Evolutionary conservation across 768 basidiomycete species (phyloP), one percentile per base, ranked within the genome.

Genomic region (Boletus barrowsii): DNA sequence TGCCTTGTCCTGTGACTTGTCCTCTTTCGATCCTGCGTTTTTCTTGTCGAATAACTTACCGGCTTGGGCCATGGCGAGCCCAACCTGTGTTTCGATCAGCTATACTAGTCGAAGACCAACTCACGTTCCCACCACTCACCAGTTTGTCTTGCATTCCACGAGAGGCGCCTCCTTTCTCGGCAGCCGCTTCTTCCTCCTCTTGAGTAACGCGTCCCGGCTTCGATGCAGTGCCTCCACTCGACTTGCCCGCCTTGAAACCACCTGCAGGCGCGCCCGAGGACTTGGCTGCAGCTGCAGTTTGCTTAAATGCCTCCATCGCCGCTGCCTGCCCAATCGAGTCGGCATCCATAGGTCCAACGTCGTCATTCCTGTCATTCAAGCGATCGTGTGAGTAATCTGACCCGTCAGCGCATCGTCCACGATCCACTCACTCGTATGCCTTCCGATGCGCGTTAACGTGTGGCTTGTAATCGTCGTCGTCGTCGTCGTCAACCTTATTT

Each of bases 31-130:
- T 8, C 65, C 63, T 20, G 48, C 56, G 15, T 63, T 68, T 59
- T 70, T 72, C 64, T 70, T 70, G 29, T 70, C 68, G 22, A 70
- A 70, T 32, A 70, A 9, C 35, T 68, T 70, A 1, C 68, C 66
- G 2, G 68, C 68, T 0, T 72, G 66, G 4, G 70, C 56, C 68
- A 70, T 70, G n/a, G 68, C 68, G 17, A 70, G 56, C 0, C 58
- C 52, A 56, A 70, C 60, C 68, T 69, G 9, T 14, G 11, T 33
- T 8, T 8, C 22, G 20, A 26, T 53, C 40, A 61, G 52, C 39
- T 36, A 10, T 22, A 9, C 29, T 22, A 13, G 1, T 29, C 26
- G 26, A 2, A 2, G 22, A 32, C 42, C 15, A 8, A 14, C 14
- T 10, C 42, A 26, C 36, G 9, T 3, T 17, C 29, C n/a, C 37